Evolutionary conservation across 2,329 filamentous ascomycete species (phyloP).

Genomic region (Ophiostoma sp.): DNA sequence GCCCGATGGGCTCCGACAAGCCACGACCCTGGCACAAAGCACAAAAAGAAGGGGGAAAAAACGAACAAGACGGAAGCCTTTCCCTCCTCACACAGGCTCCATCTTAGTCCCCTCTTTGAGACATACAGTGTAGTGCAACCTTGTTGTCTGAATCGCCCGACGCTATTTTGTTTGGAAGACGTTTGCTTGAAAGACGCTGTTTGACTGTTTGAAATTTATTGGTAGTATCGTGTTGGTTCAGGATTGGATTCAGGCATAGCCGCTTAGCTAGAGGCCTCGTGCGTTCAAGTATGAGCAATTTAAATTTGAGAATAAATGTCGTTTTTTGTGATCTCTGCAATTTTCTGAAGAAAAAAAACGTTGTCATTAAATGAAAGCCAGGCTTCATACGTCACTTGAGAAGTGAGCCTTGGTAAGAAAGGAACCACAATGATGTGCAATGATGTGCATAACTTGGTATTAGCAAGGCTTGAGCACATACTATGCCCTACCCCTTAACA

Average conservation of each 20-base stretch:
- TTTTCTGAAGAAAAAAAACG: not conserved
- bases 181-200: too few relatives aligned
- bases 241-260: not conserved
- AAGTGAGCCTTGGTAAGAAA: not conserved
- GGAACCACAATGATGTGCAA: not conserved
- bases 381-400: slow-evolving; percentile 1
- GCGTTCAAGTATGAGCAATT: not conserved
- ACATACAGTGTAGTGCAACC: not conserved
- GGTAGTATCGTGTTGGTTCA: not conserved
- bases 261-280: not conserved
- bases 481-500: not conserved
- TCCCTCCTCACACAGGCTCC: slow-evolving; percentile 15
- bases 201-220: not conserved
- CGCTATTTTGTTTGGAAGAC: too few relatives aligned
- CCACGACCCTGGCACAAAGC: not conserved
- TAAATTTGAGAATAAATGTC: not conserved
- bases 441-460: not conserved
- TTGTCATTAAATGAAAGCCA: not conserved
- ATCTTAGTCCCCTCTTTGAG: slow-evolving; percentile 1
- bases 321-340: not conserved
- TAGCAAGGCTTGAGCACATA: not conserved
- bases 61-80: slow-evolving; percentile 9
- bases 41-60: not conserved
- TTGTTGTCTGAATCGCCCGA: not conserved
- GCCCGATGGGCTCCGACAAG: not conserved